A percentile compares a stretch with the other conserved stretches of the same genome.
These are phyloP conservation scores for Apiospora saccharicola DNA, from an alignment of 2,329 filamentous ascomycete genomes.

Conservation along the genomic window DNA sequence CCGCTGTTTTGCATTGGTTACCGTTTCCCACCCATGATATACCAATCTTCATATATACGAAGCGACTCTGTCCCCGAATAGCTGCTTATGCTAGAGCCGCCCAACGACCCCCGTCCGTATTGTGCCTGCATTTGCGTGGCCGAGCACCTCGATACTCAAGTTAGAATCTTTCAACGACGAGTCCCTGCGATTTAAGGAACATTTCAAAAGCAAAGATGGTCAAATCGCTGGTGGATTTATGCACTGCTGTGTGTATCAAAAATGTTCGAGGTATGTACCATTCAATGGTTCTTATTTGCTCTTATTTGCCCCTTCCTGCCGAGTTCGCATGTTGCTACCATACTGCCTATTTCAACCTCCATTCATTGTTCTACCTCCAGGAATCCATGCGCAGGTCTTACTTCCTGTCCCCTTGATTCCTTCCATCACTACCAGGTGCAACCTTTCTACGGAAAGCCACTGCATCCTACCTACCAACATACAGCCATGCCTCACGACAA, in stretches of 20 bases:
- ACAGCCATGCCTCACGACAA: not conserved
- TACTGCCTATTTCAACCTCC: not conserved
- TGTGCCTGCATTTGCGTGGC: not conserved
- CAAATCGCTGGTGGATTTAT: constrained; percentile 60
- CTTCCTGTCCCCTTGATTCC: not conserved
- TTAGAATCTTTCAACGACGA: not conserved
- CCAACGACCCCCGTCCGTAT: not conserved
- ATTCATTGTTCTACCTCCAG: not conserved
- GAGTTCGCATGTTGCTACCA: not conserved
- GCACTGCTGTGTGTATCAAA: constrained; percentile 58
- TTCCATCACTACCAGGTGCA: not conserved
- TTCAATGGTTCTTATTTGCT: not conserved
- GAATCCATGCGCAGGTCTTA: not conserved
- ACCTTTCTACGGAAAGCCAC: not conserved
- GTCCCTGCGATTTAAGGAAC: constrained; percentile 26
- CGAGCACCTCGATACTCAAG: constrained; percentile 18
- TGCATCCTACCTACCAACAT: not conserved
- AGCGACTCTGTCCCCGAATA: not conserved
- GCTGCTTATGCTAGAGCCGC: constrained; percentile 5
- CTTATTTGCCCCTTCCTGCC: not conserved
- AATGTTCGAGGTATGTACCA: constrained; percentile 51
- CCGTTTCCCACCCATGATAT: not conserved
- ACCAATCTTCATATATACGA: not conserved
- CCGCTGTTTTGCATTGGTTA: not conserved
- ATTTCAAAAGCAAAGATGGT: constrained; percentile 48